A percentile compares a stretch with the other conserved stretches of the same genome.
phyloP scores from a whole-genome alignment of 1,284 basidiomycete species.

The Porogramme epimiltina region DNA sequence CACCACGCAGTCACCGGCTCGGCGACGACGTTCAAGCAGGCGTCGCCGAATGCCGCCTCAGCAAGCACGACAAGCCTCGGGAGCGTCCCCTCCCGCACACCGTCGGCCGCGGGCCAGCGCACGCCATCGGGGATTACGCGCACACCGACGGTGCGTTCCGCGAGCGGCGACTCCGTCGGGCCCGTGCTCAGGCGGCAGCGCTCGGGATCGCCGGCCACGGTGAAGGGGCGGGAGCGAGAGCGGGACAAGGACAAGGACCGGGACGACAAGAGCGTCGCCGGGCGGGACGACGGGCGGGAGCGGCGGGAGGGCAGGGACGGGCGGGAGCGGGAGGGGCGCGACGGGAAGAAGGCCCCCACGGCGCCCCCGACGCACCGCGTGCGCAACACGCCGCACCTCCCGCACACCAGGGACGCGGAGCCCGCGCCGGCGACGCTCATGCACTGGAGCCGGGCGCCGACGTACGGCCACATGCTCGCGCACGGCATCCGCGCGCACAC shows the following conservation, averaged over 20 bases:
- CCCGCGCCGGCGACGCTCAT: slow-evolving; percentile 63
- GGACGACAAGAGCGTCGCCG: no score
- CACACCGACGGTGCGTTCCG: slow-evolving; percentile 9
- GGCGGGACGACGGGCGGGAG: no score
- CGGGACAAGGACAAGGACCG: slow-evolving; percentile 6
- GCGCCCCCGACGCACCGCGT: slow-evolving; percentile 14
- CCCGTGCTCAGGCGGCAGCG: slow-evolving; percentile 16
- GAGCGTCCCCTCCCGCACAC: slow-evolving; percentile 19
- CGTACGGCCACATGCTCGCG: slow-evolving; percentile 75
- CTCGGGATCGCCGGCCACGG: slow-evolving; percentile 24
- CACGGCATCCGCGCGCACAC: slow-evolving; percentile 84
- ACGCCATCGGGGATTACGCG: slow-evolving; percentile 17
- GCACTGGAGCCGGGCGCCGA: slow-evolving; percentile 87
- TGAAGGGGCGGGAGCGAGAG: slow-evolving; percentile 20
- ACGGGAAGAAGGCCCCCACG: slow-evolving; percentile 8
- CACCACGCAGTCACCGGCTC: slow-evolving; percentile 31
- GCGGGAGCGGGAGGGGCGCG: slow-evolving; percentile 13
- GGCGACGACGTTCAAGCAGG: slow-evolving; percentile 31
- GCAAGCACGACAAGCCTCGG: slow-evolving; percentile 33
- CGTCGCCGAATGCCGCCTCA: not conserved
- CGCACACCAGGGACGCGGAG: slow-evolving; percentile 56
- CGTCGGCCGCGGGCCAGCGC: slow-evolving; percentile 18
- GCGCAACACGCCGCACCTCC: slow-evolving; percentile 47
- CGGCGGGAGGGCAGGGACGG: slow-evolving; percentile 14
- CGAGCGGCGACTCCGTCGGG: slow-evolving; percentile 18